phyloP scores from a whole-genome alignment of 1,139 yeast genomes.

The Geotrichum restrictum region DNA sequence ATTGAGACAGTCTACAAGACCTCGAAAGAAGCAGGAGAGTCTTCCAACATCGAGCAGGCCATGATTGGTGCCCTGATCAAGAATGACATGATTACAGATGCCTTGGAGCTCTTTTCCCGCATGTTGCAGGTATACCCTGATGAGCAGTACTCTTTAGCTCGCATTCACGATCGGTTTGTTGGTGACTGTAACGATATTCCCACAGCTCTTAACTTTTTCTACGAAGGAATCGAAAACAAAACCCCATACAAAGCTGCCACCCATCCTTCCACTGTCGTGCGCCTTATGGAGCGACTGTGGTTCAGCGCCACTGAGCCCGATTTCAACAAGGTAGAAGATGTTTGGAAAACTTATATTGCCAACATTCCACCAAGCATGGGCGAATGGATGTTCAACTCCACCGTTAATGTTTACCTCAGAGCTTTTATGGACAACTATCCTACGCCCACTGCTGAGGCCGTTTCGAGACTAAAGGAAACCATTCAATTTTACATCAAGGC shows the following conservation, averaged over 20 bases:
- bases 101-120: slow-evolving; percentile 48
- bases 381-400: slow-evolving; percentile 60
- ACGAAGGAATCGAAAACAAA: slow-evolving; percentile 60
- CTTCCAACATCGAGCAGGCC: slow-evolving; percentile 52
- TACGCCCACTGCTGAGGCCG: slow-evolving; percentile 52
- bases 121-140: slow-evolving; percentile 37
- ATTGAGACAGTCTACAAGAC: slow-evolving; percentile 47
- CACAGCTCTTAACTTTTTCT: slow-evolving; percentile 69
- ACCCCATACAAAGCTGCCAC: slow-evolving; percentile 70
- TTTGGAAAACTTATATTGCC: slow-evolving; percentile 60
- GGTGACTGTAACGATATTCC: slow-evolving; percentile 73
- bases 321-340: slow-evolving; percentile 52
- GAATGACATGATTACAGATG: slow-evolving; percentile 50
- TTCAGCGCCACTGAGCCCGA: slow-evolving; percentile 39
- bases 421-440: slow-evolving; percentile 64
- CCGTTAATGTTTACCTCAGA: slow-evolving; percentile 65
- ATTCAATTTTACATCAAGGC: slow-evolving; percentile 55
- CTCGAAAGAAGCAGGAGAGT: slow-evolving; percentile 39
- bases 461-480: slow-evolving; percentile 53
- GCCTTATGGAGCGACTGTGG: slow-evolving; percentile 62
- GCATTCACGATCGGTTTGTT: slow-evolving; percentile 73
- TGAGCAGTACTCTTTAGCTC: slow-evolving; percentile 49
- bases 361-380: slow-evolving; percentile 62
- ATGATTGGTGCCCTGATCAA: slow-evolving; percentile 59
- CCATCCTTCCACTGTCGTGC: slow-evolving; percentile 72